Conservation (phyloP, 352 stramenopile genomes). For the Pythium periplocum region DNA sequence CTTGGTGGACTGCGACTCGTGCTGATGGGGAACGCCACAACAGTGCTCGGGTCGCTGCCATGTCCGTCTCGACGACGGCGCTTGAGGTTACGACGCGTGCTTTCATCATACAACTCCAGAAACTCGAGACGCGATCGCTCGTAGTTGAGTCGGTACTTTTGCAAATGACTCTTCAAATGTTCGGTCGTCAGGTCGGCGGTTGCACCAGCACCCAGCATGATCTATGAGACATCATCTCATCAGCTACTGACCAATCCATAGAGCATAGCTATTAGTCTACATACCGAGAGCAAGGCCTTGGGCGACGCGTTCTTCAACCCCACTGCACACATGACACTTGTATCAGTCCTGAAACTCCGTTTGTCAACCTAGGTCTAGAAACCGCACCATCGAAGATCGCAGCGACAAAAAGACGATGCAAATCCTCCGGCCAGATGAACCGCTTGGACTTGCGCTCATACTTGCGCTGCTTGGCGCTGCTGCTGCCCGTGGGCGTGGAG, state of each 20-base stretch:
- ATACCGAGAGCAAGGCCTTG: conserved; percentile 59
- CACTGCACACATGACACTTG: conserved; percentile 24
- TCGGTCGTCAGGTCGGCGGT: conserved; percentile 74
- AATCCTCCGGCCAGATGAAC: conserved; percentile 85
- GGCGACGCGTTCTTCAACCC: conserved; percentile 78
- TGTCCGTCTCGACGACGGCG: conserved; percentile 33
- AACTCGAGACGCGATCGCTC: conserved; percentile 82
- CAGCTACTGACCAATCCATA: not conserved
- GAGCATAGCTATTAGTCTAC: conserved; percentile 4
- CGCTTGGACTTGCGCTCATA: conserved; percentile 87
- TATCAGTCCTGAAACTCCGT: not conserved
- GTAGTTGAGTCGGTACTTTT: conserved; percentile 88
- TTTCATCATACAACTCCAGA: conserved; percentile 83
- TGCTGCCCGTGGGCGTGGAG: conserved; percentile 5
- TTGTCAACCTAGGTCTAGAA: not conserved
- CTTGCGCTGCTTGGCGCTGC: conserved; percentile 56
- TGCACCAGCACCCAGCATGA: conserved; percentile 61
- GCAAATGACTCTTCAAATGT: conserved; percentile 84
- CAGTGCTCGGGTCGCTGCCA: conserved; percentile 16
- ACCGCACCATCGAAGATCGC: conserved; percentile 76
- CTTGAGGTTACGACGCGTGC: conserved; percentile 61
- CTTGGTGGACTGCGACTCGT: conserved; percentile 1
- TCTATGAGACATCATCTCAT: conserved; percentile 19
- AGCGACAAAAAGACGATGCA: conserved; percentile 83
- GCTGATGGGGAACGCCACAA: conserved; percentile 18